Evolutionary conservation across 768 basidiomycete species (phyloP), one percentile per base, ranked within the genome.

Genomic region (Rhizopogon vulgaris): DNA sequence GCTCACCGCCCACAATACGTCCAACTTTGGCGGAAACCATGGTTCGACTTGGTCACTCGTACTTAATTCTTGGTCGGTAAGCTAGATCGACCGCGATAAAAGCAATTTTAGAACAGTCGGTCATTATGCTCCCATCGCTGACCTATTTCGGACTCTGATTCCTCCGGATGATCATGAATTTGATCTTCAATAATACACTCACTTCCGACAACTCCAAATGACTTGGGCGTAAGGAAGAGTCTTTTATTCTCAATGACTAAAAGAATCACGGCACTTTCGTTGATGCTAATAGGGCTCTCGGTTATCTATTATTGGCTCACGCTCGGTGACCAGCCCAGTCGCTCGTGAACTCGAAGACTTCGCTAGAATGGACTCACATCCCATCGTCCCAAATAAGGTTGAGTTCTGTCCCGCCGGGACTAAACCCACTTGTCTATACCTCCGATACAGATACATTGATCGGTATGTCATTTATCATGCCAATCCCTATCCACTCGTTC

Each of bases 81-180:
- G 45, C 18, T 32, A 28, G 14, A 15, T 24, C 36, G 32, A 22
- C 45, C 18, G 32, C 24, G 14, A 46, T 46, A 18, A 18, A 15
- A 34, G 8, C 14, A 46, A 36, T 46, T 46, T 46, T 46, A 36
- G 18, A 34, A 46, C 15, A 22, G 34, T 46, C 45, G 45, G 45
- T 18, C 34, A 34, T 46, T 46, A 46, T 34, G 45, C 45, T 46
- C 45, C 45, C 32, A 46, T 46, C 45, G 45, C 45, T 46, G 45
- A 46, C 32, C 45, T 34, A 46, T 46, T 24, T 46, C 45, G 45
- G 45, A 46, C 32, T 4, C 17, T 11, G 14, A 34, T 34, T 6
- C 32, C 32, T 11, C 32, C 18, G 6, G 45, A 34, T 46, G 32
- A 24, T 46, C 22, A 46, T 34, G 32, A 34, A 34, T 34, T 11